These are phyloP conservation scores for Hanseniaspora hatyaiensis DNA, from an alignment of 805 yeast genomes.

Conservation along the genomic window DNA sequence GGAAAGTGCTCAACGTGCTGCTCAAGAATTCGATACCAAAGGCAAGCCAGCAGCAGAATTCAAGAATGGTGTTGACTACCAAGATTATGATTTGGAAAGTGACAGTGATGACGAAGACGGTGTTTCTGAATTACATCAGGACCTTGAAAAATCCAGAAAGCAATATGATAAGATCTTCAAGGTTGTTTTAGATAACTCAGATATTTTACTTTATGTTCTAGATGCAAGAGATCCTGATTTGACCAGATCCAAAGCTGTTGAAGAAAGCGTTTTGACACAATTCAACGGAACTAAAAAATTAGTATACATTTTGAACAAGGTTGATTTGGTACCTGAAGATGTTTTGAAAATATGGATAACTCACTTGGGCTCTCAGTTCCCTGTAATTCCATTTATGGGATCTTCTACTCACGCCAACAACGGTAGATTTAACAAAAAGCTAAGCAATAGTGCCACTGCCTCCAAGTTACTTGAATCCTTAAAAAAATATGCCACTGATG, in stretches of 20 bases:
- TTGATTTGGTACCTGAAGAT: conserved; percentile 81
- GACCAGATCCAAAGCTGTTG: conserved; percentile 83
- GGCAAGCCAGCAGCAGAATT: conserved; percentile 29
- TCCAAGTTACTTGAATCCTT: conserved; percentile 63
- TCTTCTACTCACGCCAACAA: conserved; percentile 62
- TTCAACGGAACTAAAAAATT: conserved; percentile 52
- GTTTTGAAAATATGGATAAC: conserved; percentile 75
- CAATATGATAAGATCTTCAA: conserved; percentile 91
- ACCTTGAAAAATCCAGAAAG: conserved; percentile 59
- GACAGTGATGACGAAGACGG: conserved; percentile 32
- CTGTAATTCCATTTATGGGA: conserved; percentile 81
- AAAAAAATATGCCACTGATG: conserved; percentile 72
- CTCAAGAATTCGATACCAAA: conserved; percentile 50
- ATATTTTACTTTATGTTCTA: conserved; percentile 81
- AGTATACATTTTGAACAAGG: conserved; percentile 76
- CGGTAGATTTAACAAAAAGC: conserved; percentile 56
- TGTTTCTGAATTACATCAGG: conserved; percentile 33
- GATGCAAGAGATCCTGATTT: conserved; percentile 97
- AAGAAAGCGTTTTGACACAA: conserved; percentile 71
- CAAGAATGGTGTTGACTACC: conserved; percentile 37
- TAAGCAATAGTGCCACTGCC: conserved; percentile 63
- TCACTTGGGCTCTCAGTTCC: conserved; percentile 69
- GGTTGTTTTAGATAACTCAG: conserved; percentile 83
- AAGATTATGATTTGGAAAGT: conserved; percentile 35
- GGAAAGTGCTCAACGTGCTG: conserved; percentile 84